phyloP scores from a whole-genome alignment of 2,329 filamentous ascomycete species.

The Sclerotiophoma versabilis region DNA sequence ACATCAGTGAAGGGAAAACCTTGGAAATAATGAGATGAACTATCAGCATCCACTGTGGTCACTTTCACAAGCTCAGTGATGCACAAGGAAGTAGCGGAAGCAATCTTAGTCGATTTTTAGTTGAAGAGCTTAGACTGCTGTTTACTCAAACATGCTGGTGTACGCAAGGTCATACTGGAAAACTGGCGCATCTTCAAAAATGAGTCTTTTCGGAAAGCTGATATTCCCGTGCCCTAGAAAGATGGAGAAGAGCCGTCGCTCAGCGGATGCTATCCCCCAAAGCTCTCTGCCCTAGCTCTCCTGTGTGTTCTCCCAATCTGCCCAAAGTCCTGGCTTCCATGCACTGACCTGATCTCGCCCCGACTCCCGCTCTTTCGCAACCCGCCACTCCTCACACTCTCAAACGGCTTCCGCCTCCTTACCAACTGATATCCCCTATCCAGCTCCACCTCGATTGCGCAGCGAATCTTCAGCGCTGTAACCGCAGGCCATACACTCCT shows the following conservation, averaged over 20 bases:
- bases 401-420: constrained; percentile 60
- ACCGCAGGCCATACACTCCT: constrained; percentile 90
- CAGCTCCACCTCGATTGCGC: constrained; percentile 85
- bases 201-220: too few species aligned
- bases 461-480: constrained; percentile 79
- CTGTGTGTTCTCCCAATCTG: constrained; percentile 16
- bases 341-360: constrained; percentile 24
- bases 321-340: constrained; percentile 20
- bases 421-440: constrained; percentile 85
- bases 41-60: too few species aligned
- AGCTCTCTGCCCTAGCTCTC: constrained; percentile 38
- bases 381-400: constrained; percentile 31
- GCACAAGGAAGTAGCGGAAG: too few species aligned
- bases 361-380: constrained; percentile 35
- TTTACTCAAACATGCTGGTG: too few species aligned
- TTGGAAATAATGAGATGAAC: too few species aligned
- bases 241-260: background rate
- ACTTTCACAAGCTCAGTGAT: too few species aligned
- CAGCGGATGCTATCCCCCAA: constrained; percentile 23
- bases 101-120: too few species aligned
- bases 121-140: too few species aligned
- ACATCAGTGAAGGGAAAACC: too few species aligned
- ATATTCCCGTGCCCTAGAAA: background rate
- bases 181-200: too few species aligned
- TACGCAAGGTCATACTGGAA: too few species aligned